Evolutionary conservation across 2,329 filamentous ascomycete genomes (phyloP).

Genomic region (Davidsoniella eucalypti): DNA sequence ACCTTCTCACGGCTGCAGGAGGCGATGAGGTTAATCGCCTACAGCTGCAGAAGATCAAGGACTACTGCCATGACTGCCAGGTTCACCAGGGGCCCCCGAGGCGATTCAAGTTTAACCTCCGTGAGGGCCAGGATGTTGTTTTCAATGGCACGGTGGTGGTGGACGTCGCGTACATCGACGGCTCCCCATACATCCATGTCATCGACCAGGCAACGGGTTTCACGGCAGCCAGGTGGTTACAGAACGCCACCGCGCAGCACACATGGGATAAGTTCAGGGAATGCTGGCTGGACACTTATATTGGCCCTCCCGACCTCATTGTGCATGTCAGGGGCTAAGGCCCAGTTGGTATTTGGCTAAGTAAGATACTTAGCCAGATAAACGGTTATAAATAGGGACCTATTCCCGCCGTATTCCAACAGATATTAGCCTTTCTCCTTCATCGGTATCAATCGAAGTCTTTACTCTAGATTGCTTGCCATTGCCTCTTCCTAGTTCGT

Average conservation of each 20-base stretch:
- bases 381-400: no score
- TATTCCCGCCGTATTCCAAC: no score
- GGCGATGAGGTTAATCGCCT: no score
- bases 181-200: neutral
- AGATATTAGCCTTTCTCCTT: no score
- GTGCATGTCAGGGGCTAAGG: neutral
- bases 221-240: neutral
- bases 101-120: conserved; percentile 14
- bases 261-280: neutral
- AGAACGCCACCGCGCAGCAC: neutral
- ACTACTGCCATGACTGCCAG: no score
- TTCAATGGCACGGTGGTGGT: neutral
- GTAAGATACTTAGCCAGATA: no score
- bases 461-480: no score
- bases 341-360: no score
- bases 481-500: no score
- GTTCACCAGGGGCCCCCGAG: neutral
- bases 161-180: neutral
- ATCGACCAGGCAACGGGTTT: neutral
- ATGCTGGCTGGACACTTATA: neutral
- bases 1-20: no score
- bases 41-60: no score
- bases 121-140: conserved; percentile 16
- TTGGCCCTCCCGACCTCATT: neutral
- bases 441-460: no score